These are phyloP conservation scores for Aspergillus ibericus DNA, from an alignment of 2,329 filamentous ascomycete species.

Conservation along the genomic window DNA sequence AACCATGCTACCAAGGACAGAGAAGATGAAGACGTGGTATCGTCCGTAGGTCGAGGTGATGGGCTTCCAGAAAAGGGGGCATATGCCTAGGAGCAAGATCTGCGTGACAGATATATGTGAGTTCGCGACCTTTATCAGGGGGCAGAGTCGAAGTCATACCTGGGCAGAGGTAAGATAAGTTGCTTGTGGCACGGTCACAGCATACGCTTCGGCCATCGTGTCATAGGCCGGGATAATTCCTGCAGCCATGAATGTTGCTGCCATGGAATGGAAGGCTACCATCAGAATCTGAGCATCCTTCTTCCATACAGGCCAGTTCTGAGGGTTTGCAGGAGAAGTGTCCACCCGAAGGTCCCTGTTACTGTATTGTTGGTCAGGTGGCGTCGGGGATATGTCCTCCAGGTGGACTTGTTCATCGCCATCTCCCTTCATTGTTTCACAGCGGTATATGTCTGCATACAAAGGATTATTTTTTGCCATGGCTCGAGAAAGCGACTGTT, in stretches of 20 bases:
- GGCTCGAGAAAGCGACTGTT: background rate
- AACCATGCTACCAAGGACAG: slow-evolving; percentile 47
- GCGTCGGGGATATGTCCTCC: slow-evolving; percentile 9
- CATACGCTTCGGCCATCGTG: slow-evolving; percentile 52
- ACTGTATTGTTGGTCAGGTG: background rate
- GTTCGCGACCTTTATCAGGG: background rate
- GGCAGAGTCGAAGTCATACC: slow-evolving; percentile 10
- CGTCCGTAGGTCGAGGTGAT: slow-evolving; percentile 55
- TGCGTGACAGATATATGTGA: slow-evolving; percentile 2
- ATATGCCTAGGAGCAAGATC: slow-evolving; percentile 54
- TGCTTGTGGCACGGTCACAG: slow-evolving; percentile 47
- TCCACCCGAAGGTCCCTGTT: background rate
- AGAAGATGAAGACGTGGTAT: slow-evolving; percentile 54
- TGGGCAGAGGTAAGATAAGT: slow-evolving; percentile 56
- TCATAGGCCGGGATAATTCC: slow-evolving; percentile 56
- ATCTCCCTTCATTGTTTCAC: background rate
- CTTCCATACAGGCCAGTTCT: slow-evolving; percentile 27
- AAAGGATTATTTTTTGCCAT: background rate
- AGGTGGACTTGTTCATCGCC: slow-evolving; percentile 13
- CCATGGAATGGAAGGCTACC: slow-evolving; percentile 57
- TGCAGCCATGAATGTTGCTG: slow-evolving; percentile 54
- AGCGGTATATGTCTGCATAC: background rate
- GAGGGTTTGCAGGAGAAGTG: slow-evolving; percentile 19
- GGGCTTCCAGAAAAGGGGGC: slow-evolving; percentile 57
- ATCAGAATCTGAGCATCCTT: slow-evolving; percentile 53